phyloP scores from a whole-genome alignment of 768 basidiomycete species.

The Lentinula sp. region DNA sequence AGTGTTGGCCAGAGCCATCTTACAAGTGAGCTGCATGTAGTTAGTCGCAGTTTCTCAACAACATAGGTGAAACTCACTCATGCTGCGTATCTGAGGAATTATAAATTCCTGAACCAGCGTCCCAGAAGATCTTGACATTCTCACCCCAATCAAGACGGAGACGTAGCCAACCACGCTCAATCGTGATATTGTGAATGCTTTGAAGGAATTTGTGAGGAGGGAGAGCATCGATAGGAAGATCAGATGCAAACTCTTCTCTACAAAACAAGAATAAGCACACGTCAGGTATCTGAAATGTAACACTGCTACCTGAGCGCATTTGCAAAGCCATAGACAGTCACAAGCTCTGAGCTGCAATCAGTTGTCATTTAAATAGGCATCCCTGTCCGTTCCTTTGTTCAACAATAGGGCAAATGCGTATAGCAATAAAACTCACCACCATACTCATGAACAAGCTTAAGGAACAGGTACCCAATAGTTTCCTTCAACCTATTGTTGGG shows the following conservation, averaged over 20 bases:
- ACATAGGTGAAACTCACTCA: conserved; percentile 12
- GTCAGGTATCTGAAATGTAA: neutral
- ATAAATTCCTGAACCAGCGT: conserved; percentile 15
- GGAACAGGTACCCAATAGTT: conserved; percentile 21
- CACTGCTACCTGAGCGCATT: conserved; percentile 19
- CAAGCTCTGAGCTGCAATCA: conserved; percentile 25
- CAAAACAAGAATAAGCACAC: neutral
- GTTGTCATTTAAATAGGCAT: conserved; percentile 26
- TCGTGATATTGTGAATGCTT: conserved; percentile 22
- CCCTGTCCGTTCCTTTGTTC: conserved; percentile 11
- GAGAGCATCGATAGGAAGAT: conserved; percentile 12
- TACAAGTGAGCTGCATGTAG: conserved; percentile 15
- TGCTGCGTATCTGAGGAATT: conserved; percentile 13
- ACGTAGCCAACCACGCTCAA: conserved; percentile 23
- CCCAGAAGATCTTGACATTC: conserved; percentile 18
- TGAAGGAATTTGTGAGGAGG: conserved; percentile 21
- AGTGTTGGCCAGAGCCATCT: conserved; percentile 24
- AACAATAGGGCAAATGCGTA: too few relatives aligned
- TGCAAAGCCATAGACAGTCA: conserved; percentile 18
- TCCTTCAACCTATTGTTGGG: conserved; percentile 21
- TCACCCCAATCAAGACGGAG: conserved; percentile 22
- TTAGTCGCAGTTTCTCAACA: neutral
- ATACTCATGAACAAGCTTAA: conserved; percentile 15
- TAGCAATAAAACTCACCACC: conserved; percentile 9
- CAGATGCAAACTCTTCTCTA: conserved; percentile 16